phyloP scores from a whole-genome alignment of 441 rosid species.

The Arabidopsis hybrid region DNA sequence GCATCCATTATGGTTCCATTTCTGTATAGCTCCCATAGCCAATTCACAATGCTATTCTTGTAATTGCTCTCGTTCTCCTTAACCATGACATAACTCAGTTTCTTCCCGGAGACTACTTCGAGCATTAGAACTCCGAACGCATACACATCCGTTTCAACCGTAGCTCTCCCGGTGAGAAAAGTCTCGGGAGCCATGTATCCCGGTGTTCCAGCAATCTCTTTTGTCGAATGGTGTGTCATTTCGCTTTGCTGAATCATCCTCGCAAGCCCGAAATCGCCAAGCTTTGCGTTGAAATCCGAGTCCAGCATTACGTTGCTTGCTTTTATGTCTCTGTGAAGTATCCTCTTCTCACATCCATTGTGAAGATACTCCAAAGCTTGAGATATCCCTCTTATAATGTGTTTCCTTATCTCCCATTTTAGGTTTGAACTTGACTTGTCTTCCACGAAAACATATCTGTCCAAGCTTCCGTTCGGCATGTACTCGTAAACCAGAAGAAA shows the following conservation, averaged over 20 bases:
- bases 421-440: constrained; percentile 48
- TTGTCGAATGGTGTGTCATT: constrained; percentile 73
- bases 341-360: constrained; percentile 68
- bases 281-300: constrained; percentile 57
- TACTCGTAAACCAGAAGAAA: constrained; percentile 69
- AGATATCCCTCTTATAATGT: constrained; percentile 57
- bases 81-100: constrained; percentile 47
- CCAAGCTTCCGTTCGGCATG: constrained; percentile 73
- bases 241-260: constrained; percentile 64
- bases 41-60: constrained; percentile 59
- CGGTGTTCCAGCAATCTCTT: constrained; percentile 71
- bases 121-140: constrained; percentile 62
- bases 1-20: constrained; percentile 54
- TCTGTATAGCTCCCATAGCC: constrained; percentile 70
- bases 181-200: constrained; percentile 90
- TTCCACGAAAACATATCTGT: constrained; percentile 52
- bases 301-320: constrained; percentile 83
- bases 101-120: constrained; percentile 63
- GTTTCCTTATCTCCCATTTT: constrained; percentile 60
- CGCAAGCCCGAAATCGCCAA: constrained; percentile 80
- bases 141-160: constrained; percentile 63
- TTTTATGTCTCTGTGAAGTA: constrained; percentile 78
- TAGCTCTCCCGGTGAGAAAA: constrained; percentile 64
- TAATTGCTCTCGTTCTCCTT: constrained; percentile 46
- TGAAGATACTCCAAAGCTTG: constrained; percentile 77